Evolutionary conservation across 257 asterid genomes (phyloP), one percentile per base, ranked within the genome.

Genomic region (Salvia hispanica): DNA sequence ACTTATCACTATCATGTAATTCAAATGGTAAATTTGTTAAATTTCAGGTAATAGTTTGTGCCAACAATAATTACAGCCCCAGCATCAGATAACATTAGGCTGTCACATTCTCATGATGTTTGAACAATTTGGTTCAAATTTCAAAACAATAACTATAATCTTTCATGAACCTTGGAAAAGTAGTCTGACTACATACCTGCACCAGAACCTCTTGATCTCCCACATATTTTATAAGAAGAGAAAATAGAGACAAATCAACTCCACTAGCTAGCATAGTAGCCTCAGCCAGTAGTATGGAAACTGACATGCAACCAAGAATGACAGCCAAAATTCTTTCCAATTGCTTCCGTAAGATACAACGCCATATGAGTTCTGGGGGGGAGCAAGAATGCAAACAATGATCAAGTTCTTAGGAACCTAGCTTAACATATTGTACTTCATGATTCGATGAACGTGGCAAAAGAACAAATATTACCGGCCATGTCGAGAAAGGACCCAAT

Each of bases 231-330:
- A 94, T 81, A 64, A 94, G 95, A 79, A 94, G 62, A 37, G 99
- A 94, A 76, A 94, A 88, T 50, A 94, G 77, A 62, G 99, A 94
- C 70, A 91, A 91, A 82, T 94, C 99, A 74, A 94, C 99, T 64
- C 99, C 92, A 58, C 95, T 86, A 51, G 94, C 87, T 74, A 94
- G 86, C 86, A 94, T 80, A 67, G 98, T 94, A 68, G 98, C 96
- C 85, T 94, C 99, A 6, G 97, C 99, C 63, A 94, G 79, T 70
- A 94, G 92, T 67, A 94, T 91, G 34, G 99, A 95, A 3, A 69
- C 95, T 59, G 99, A 91, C 83, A 94, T 86, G 90, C 95, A 91
- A 69, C 99, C 93, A 80, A 94, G 96, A 82, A 88, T 70, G 51
- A 91, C 77, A 77, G 96, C 96, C 72, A 86, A 77, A 54, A 80